Evolutionary conservation across 2,329 filamentous ascomycete genomes (phyloP), one percentile per base, ranked within the genome.

Genomic region (Exophiala lecanii-corni): DNA sequence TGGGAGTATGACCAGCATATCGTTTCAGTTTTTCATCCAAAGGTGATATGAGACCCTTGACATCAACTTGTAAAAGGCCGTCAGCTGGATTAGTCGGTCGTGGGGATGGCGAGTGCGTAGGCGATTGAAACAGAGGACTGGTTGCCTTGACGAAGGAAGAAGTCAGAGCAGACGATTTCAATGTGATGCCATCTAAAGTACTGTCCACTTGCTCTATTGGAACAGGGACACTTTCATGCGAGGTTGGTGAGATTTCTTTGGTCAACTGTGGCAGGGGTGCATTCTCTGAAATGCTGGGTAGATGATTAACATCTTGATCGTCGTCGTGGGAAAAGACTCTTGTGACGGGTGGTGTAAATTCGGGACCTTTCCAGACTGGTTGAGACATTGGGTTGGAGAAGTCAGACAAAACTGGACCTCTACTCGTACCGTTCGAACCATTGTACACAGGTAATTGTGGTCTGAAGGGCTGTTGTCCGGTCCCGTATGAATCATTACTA

Each of bases 121-220:
- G 56, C 15, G 61, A 58, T 9, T 62, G 61, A 6, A 65, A 62
- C 20, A 64, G 60, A 20, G 67, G 65, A 20, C 66, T 68, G 50
- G 68, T 64, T 40, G 70, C 63, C 45, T 61, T 67, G 13, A 67
- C 61, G 13, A 71, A 59, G 40, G 63, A 64, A 3, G 66, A 67
- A 18, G 63, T 65, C 28, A 71, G 54, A 3, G 62, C 67, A 15
- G 66, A 65, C 3, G 68, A 70, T 43, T 70, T 71, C 37, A 71
- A 59, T 4, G 64, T 71, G 43, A 72, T 72, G 4, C 69, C 68
- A 45, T 72, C 69, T 1, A 72, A 58, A 20, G 58, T 63, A 39
- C 62, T 69, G 50, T 72, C 69, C 25, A 72, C 58, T 50, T 67
- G 63, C 51, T 70, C 67, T 43, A 71, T 67, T 2, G 68, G 68